Percentiles rank a stretch among this genome's conserved stretches.
These are phyloP conservation scores for Fusarium cyanostomum DNA, from an alignment of 2,329 filamentous ascomycete genomes.

Conservation along the genomic window DNA sequence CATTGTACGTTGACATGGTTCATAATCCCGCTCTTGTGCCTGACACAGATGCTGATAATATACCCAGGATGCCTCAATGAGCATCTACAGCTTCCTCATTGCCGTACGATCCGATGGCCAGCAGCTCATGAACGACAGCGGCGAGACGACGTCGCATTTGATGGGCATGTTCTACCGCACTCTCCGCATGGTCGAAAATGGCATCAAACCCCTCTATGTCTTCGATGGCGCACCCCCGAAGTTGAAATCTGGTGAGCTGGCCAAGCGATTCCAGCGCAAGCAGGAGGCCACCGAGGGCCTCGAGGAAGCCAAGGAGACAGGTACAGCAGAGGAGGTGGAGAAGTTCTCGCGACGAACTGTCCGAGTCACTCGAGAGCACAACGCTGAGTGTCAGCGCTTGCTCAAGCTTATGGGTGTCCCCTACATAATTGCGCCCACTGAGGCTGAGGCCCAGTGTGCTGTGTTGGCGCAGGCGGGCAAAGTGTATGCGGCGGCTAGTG, in stretches of 20 bases:
- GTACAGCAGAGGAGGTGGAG: conserved; percentile 96
- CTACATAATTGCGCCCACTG: conserved; percentile 93
- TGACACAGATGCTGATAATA: conserved; percentile 8
- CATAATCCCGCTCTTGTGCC: too few relatives aligned
- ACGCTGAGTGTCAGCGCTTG: conserved; percentile 89
- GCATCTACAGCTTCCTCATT: conserved; percentile 98
- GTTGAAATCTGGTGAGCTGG: conserved; percentile 95
- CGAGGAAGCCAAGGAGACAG: conserved; percentile 96
- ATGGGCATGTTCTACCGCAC: conserved; percentile 99
- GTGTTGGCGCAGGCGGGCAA: conserved; percentile 89
- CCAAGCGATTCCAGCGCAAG: conserved; percentile 95
- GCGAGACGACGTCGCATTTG: conserved; percentile 95
- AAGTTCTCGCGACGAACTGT: conserved; percentile 96
- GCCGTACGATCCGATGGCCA: conserved; percentile 97
- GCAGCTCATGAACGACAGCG: conserved; percentile 92
- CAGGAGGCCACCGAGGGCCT: conserved; percentile 88
- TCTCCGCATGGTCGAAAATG: conserved; percentile 96
- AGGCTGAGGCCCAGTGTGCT: conserved; percentile 97
- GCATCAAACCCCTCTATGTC: conserved; percentile 97
- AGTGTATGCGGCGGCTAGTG: conserved; percentile 94
- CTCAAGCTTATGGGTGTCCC: conserved; percentile 96
- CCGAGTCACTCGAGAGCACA: conserved; percentile 95
- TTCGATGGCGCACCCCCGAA: conserved; percentile 98
- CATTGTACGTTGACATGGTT: conserved; percentile 72
- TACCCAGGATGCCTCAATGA: conserved; percentile 78